phyloP scores from a whole-genome alignment of 2,329 filamentous ascomycete genomes.

The Fusarium papillatum region DNA sequence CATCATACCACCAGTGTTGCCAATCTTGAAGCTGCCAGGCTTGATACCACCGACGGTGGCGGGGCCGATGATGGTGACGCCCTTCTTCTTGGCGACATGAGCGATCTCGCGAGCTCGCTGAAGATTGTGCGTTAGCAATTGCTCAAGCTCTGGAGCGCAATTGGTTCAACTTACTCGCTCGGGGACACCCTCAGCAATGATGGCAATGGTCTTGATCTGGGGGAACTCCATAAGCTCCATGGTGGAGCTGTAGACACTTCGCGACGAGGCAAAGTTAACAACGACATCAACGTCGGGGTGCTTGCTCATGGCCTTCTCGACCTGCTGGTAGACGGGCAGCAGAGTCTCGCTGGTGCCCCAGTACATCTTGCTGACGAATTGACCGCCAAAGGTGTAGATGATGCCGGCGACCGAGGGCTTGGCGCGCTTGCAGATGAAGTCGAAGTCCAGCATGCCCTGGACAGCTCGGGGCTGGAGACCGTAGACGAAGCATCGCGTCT shows the following conservation, averaged over 20 bases:
- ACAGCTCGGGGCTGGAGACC: conserved; percentile 96
- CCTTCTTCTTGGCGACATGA: conserved; percentile 97
- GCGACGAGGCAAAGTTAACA: conserved; percentile 99
- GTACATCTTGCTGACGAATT: conserved; percentile 99
- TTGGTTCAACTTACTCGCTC: conserved; percentile 80
- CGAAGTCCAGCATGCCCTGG: conserved; percentile 97
- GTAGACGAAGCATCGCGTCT: conserved; percentile 99
- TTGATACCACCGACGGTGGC: conserved; percentile 99
- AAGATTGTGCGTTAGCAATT: conserved; percentile 23
- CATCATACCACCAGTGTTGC: conserved; percentile 99
- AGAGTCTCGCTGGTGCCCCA: conserved; percentile 99
- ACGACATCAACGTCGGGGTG: conserved; percentile 97
- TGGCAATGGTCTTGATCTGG: conserved; percentile 98
- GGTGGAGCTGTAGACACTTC: conserved; percentile 98
- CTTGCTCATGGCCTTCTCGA: conserved; percentile 93
- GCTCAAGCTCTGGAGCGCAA: neutral
- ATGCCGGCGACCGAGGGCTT: conserved; percentile 98
- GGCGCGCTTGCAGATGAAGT: conserved; percentile 99
- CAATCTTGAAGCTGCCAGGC: conserved; percentile 99
- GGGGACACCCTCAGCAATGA: conserved; percentile 99
- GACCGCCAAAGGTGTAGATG: conserved; percentile 99
- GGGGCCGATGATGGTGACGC: conserved; percentile 98
- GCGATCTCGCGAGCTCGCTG: conserved; percentile 98
- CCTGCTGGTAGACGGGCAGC: conserved; percentile 96
- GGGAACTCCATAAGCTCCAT: conserved; percentile 98